These are phyloP conservation scores for Saccharomyces hybrid DNA, from an alignment of 1,139 yeast species.

Conservation along the genomic window DNA sequence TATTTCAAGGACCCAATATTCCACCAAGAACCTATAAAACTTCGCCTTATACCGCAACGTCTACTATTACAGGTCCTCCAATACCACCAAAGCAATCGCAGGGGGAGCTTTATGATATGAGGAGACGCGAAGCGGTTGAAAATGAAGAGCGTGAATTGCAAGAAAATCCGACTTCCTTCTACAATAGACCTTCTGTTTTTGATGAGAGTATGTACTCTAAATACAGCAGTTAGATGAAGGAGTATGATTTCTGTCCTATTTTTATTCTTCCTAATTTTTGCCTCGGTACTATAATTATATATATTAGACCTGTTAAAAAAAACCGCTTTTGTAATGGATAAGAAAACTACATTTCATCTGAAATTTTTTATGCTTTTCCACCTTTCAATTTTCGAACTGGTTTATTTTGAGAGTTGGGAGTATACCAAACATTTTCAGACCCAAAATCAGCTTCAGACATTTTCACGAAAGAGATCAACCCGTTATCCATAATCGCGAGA, in stretches of 20 bases:
- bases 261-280: background rate
- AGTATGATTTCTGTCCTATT: background rate
- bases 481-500: slow-evolving; percentile 64
- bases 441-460: slow-evolving; percentile 56
- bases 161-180: slow-evolving; percentile 33
- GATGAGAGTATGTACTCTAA: slow-evolving; percentile 39
- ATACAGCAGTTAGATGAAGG: slow-evolving; percentile 28
- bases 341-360: background rate
- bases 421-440: slow-evolving; percentile 33
- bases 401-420: slow-evolving; percentile 5
- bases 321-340: background rate
- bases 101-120: slow-evolving; percentile 4
- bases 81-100: slow-evolving; percentile 24
- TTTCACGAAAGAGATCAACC: slow-evolving; percentile 60
- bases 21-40: slow-evolving; percentile 4
- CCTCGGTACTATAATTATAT: background rate
- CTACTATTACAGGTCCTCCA: slow-evolving; percentile 11
- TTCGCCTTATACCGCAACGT: background rate
- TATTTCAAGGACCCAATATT: background rate
- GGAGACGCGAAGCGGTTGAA: slow-evolving; percentile 10
- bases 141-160: slow-evolving; percentile 22
- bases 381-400: background rate
- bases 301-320: background rate
- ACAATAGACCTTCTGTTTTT: slow-evolving; percentile 41
- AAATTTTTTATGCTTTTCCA: background rate